Evolutionary conservation across 176 grass and related monocot species (phyloP).

Genomic region (Canna indica): DNA sequence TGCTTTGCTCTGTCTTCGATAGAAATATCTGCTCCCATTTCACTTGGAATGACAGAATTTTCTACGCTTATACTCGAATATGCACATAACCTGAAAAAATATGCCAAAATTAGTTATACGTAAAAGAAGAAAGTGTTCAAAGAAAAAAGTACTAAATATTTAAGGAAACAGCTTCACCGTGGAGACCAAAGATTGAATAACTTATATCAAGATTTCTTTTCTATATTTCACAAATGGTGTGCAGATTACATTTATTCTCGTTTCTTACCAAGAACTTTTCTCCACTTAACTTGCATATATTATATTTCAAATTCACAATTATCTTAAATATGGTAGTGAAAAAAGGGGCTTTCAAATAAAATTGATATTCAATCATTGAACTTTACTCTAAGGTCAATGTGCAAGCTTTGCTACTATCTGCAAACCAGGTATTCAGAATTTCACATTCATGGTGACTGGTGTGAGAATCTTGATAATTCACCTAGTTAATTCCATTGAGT

Average conservation of each 20-base stretch:
- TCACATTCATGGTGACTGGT: too few relatives aligned
- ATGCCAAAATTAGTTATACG: background rate
- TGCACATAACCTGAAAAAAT: slow-evolving; percentile 9
- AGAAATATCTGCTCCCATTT: slow-evolving; percentile 40
- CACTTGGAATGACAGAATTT: slow-evolving; percentile 4
- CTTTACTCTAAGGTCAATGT: background rate
- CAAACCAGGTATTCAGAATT: background rate
- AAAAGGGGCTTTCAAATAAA: background rate
- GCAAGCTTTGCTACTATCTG: background rate
- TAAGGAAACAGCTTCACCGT: too few relatives aligned
- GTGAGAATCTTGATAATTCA: background rate
- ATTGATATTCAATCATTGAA: background rate
- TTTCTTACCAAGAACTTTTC: too few relatives aligned
- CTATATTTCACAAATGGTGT: too few relatives aligned
- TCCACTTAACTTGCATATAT: too few relatives aligned
- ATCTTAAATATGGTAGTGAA: background rate
- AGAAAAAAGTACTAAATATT: background rate
- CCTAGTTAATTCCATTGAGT: too few relatives aligned
- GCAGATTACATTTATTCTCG: too few relatives aligned
- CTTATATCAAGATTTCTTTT: too few relatives aligned
- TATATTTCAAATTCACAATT: background rate
- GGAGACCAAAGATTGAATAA: too few relatives aligned
- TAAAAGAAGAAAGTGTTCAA: background rate
- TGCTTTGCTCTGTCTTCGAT: slow-evolving; percentile 25
- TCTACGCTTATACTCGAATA: slow-evolving; percentile 5